Conservation (phyloP, 2,329 filamentous ascomycete genomes). For the Immersiporthe knoxdaviesiana region DNA sequence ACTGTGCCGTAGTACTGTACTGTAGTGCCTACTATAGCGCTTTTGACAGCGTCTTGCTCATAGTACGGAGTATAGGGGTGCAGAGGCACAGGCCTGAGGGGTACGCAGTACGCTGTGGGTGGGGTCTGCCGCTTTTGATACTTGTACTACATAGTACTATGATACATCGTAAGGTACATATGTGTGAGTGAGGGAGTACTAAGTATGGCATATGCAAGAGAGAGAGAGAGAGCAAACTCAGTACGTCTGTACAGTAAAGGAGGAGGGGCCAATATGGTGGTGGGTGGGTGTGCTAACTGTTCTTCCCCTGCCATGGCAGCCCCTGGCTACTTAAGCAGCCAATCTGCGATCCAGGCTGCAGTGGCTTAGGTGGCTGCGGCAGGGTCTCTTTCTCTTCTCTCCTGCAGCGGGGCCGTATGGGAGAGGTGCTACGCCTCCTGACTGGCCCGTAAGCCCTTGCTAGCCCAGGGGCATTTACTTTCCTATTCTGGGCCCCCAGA, state of each 20-base stretch:
- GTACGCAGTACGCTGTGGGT: background rate
- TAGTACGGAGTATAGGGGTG: background rate
- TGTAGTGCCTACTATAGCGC: background rate
- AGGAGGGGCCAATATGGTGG: no score
- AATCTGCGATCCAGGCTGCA: background rate
- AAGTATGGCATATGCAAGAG: no score
- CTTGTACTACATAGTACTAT: background rate
- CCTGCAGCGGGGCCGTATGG: background rate
- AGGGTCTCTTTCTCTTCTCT: background rate
- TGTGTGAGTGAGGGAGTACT: no score
- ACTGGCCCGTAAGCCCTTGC: background rate
- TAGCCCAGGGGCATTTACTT: slow-evolving; percentile 10
- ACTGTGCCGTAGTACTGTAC: background rate
- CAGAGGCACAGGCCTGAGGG: background rate
- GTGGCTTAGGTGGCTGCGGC: background rate
- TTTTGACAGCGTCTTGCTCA: background rate
- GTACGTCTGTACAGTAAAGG: no score
- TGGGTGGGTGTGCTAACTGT: no score
- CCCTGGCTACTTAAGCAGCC: no score
- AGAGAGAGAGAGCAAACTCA: no score
- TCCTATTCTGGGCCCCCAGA: background rate
- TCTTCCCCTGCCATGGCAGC: no score
- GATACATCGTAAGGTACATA: no score
- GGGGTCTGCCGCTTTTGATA: background rate
- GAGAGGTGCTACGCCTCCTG: background rate